These are phyloP conservation scores for Haberlea rhodopensis DNA, from an alignment of 257 asterid genomes.

Conservation along the genomic window DNA sequence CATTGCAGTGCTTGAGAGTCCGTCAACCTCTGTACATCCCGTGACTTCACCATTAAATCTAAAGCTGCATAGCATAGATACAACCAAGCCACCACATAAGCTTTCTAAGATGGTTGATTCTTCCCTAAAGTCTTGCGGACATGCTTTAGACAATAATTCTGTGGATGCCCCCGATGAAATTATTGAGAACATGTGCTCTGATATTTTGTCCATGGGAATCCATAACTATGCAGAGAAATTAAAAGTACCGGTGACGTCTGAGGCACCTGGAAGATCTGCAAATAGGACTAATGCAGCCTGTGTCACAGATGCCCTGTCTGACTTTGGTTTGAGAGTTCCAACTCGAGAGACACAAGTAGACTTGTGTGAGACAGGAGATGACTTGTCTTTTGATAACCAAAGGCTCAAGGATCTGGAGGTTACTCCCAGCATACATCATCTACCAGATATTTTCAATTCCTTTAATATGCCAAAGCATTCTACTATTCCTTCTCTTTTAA, in stretches of 20 bases:
- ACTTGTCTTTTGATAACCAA: constrained; percentile 58
- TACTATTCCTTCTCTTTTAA: constrained; percentile 34
- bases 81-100: constrained; percentile 35
- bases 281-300: constrained; percentile 25
- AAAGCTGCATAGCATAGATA: constrained; percentile 37
- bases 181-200: constrained; percentile 43
- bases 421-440: constrained; percentile 30
- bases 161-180: constrained; percentile 33
- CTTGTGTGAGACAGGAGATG: constrained; percentile 50
- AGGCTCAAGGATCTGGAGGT: constrained; percentile 62
- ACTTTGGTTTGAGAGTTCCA: constrained; percentile 30
- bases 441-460: constrained; percentile 39
- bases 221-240: constrained; percentile 43
- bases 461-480: constrained; percentile 38
- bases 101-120: constrained; percentile 30
- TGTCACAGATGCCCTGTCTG: constrained; percentile 31
- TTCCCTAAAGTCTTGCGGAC: constrained; percentile 37
- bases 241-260: constrained; percentile 38
- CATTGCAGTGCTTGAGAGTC: constrained; percentile 28
- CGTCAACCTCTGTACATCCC: constrained; percentile 30
- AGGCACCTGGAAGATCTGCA: constrained; percentile 34
- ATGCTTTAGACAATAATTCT: constrained; percentile 35
- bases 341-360: constrained; percentile 30
- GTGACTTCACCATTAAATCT: constrained; percentile 31
- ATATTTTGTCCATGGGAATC: constrained; percentile 47